Evolutionary conservation across 2,329 filamentous ascomycete species (phyloP), one percentile per base, ranked within the genome.

Genomic region (Raffaelea arxii): DNA sequence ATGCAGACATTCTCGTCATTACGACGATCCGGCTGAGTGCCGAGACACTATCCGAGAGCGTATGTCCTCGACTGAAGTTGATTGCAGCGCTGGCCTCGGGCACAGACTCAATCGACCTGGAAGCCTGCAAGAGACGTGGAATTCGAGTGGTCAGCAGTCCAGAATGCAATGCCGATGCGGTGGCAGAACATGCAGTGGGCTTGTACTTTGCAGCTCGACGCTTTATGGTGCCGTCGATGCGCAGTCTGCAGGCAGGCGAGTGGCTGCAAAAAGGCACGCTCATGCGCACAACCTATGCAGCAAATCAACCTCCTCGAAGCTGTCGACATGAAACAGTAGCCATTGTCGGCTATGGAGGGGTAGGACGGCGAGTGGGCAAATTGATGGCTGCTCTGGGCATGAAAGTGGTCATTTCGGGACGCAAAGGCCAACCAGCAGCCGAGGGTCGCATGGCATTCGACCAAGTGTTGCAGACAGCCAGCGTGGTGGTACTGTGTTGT

Each of bases 1-100:
- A 63, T 41, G 65, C 64, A 36, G 59, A 63, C 46, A 55, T 70
- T 4, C 51, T 62, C 9, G 57, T 68, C 35, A 55, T 59, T 35
- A 64, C 61, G 2, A 53, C 61, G 0, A 50, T 60, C 1, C 60
- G 58, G 4, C 46, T 69, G 21, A 42, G 53, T 4, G 48, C 59
- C 21, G 50, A 47, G 6, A 44, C 49, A 19, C 56, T 53, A 12
- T 53, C 55, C 2, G 40, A 48, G 3, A 49, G 50, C 9, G 40
- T 56, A 9, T 53, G 52, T 43, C 62, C 64, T 1, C 55, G 56
- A 1, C 51, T 64, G 22, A 59, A 59, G 43, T 51, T 59, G 32
- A 51, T 59, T n/a, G 46, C 48, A 4, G 57, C 50, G 46, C 51
- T 49, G n/a, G 55, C 55, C 2, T 57, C 59, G 21, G 58, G 59